These are phyloP conservation scores for Sclerotinia trifoliorum DNA, from an alignment of 2,329 filamentous ascomycete genomes.

Conservation along the genomic window DNA sequence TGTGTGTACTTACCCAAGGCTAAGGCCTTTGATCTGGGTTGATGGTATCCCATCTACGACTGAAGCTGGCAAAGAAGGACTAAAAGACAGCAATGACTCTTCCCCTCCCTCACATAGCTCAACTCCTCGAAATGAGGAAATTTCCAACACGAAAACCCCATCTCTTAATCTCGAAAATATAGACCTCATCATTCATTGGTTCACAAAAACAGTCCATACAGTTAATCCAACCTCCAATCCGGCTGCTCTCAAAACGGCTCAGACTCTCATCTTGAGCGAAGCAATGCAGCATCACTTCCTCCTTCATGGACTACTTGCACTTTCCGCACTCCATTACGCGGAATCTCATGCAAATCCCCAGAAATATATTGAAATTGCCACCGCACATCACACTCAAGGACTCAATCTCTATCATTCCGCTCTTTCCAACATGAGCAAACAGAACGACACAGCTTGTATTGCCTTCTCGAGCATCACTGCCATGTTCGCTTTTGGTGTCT, in stretches of 20 bases:
- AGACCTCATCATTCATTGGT: slow-evolving; percentile 1
- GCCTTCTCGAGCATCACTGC: slow-evolving; percentile 2
- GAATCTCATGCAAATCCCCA: not conserved
- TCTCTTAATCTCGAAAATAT: not conserved
- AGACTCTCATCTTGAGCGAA: not conserved
- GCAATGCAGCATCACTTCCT: not conserved
- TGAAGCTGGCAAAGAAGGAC: too few relatives aligned
- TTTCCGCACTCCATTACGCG: slow-evolving; percentile 1
- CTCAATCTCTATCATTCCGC: not conserved
- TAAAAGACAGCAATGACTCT: not conserved
- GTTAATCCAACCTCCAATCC: not conserved
- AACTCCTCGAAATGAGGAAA: not conserved
- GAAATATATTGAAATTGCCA: slow-evolving; percentile 6
- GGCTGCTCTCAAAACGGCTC: not conserved
- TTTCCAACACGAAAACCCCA: not conserved
- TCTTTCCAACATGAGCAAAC: not conserved
- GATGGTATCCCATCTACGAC: not conserved
- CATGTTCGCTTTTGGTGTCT: not conserved
- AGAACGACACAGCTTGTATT: not conserved
- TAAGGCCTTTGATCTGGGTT: not conserved
- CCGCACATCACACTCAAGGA: not conserved
- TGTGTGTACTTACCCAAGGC: not conserved
- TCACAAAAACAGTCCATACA: slow-evolving; percentile 9
- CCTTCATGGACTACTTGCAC: not conserved
- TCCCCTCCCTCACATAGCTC: not conserved